These are phyloP conservation scores for Centaurea solstitialis DNA, from an alignment of 129 eudicot genomes.

Conservation along the genomic window DNA sequence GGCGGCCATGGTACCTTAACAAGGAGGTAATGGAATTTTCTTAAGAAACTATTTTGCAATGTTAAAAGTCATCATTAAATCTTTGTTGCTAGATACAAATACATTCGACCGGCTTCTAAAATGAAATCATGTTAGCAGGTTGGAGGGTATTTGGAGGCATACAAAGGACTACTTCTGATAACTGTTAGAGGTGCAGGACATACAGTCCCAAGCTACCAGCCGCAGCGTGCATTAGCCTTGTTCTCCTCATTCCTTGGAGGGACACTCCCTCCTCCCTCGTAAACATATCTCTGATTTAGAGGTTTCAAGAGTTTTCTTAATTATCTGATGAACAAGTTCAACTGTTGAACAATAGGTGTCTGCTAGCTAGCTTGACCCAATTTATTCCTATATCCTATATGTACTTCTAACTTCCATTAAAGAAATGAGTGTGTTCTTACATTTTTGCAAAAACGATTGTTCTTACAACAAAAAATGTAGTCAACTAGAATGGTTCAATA, in stretches of 20 bases:
- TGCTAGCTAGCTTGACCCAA: not conserved
- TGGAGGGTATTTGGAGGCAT: not conserved
- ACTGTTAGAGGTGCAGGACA: slow-evolving; percentile 31
- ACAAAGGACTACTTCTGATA: not conserved
- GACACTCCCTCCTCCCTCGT: slow-evolving; percentile 31
- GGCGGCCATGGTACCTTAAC: slow-evolving; percentile 2
- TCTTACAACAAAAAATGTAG: not conserved
- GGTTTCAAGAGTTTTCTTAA: not conserved
- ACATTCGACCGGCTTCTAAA: not conserved
- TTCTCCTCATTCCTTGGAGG: slow-evolving; percentile 36
- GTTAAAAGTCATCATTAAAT: not conserved
- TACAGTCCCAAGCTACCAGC: slow-evolving; percentile 38
- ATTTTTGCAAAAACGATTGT: not conserved
- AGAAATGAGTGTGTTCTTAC: not conserved
- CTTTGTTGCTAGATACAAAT: not conserved
- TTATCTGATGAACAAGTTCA: not conserved
- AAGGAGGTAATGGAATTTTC: not conserved
- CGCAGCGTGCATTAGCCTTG: slow-evolving; percentile 29
- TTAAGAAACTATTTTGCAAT: not conserved
- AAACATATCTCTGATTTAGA: not conserved
- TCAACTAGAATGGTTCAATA: no score
- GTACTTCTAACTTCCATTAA: not conserved
- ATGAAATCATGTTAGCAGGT: not conserved
- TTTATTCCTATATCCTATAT: not conserved
- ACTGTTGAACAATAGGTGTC: not conserved